Evolutionary conservation across 176 grass and related monocot species (phyloP).

Genomic region (Hordeum marinum): DNA sequence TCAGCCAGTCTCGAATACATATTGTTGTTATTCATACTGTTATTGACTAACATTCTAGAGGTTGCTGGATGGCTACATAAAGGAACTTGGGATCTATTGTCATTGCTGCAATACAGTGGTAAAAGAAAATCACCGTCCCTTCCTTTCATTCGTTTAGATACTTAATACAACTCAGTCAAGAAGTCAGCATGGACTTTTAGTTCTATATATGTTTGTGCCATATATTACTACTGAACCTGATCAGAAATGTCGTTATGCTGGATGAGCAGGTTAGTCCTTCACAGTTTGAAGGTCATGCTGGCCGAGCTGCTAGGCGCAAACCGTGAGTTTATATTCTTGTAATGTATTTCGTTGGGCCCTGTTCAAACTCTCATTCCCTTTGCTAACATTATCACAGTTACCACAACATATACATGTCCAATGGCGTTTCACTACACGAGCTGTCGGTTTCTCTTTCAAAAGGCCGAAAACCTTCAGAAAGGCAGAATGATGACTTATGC

Average conservation of each 20-base stretch:
- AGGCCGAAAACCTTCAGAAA: conserved; percentile 52
- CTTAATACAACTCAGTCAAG: not conserved
- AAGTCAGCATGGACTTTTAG: not conserved
- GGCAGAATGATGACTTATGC: conserved; percentile 86
- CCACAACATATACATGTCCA: conserved; percentile 99
- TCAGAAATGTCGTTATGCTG: conserved; percentile 20
- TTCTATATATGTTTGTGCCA: not conserved
- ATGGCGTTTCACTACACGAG: conserved; percentile 95
- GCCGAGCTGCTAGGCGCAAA: conserved; percentile 83
- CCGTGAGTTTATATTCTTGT: conserved; percentile 56
- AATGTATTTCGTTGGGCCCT: not conserved
- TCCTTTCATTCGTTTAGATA: not conserved
- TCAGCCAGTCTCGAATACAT: not conserved
- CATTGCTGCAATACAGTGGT: conserved; percentile 84
- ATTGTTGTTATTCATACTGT: conserved; percentile 24
- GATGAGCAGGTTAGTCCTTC: conserved; percentile 88
- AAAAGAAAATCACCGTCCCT: conserved; percentile 32
- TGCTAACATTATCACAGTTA: conserved; percentile 51
- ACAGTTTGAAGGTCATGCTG: conserved; percentile 96
- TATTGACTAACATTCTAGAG: conserved; percentile 50
- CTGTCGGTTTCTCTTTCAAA: conserved; percentile 86
- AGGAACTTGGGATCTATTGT: conserved; percentile 88
- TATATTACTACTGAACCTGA: not conserved
- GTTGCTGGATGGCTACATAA: conserved; percentile 90
- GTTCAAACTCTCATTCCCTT: conserved; percentile 17